phyloP scores from a whole-genome alignment of 179 eudicot species.

The Camellia oleifera region DNA sequence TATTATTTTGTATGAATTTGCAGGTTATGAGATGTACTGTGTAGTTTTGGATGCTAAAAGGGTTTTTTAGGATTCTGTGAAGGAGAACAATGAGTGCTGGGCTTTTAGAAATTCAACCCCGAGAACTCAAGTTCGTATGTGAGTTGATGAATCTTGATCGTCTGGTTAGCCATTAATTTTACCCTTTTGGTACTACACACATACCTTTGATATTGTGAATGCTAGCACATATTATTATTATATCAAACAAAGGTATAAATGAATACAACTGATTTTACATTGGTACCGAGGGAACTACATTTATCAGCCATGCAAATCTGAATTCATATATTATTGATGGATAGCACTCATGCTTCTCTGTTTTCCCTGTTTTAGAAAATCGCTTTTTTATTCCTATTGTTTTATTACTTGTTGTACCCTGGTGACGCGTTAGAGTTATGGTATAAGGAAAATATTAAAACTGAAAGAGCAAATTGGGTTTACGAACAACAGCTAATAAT shows the following conservation, averaged over 20 bases:
- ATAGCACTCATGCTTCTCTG: background rate
- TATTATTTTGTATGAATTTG: background rate
- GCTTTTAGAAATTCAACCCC: constrained; percentile 16
- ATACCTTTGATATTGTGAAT: background rate
- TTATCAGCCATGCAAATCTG: background rate
- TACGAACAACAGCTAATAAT: background rate
- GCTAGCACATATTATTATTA: background rate
- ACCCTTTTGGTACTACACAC: background rate
- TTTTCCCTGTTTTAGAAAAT: background rate
- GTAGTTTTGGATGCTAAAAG: constrained; percentile 10
- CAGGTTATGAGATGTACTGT: background rate
- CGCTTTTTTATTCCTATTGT: background rate
- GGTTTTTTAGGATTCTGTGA: background rate
- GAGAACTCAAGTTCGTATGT: constrained; percentile 16
- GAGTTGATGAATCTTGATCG: constrained; percentile 14
- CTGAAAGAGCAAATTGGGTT: too few species aligned
- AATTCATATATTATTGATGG: background rate
- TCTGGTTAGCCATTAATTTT: background rate
- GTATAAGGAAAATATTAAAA: background rate
- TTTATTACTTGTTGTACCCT: background rate
- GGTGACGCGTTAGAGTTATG: background rate
- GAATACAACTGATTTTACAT: background rate
- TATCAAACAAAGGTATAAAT: background rate
- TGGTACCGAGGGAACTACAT: background rate
- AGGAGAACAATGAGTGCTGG: constrained; percentile 11